Conservation (phyloP, 345 rosid species). For the Syzygium aromaticum region DNA sequence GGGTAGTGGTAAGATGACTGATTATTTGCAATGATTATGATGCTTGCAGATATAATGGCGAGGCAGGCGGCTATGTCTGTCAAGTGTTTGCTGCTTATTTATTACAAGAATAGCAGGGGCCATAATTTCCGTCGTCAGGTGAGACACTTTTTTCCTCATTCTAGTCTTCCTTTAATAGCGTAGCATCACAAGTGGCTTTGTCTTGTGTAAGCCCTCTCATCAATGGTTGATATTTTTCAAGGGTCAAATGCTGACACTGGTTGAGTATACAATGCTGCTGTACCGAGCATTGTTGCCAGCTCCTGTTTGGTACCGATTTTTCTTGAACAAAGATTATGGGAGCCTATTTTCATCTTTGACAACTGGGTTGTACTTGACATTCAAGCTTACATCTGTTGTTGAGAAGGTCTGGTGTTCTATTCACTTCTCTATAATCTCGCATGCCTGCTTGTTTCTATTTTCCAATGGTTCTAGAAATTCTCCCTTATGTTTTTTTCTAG, state of each 20-base stretch:
- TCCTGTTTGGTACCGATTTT: constrained; percentile 90
- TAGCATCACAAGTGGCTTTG: neutral
- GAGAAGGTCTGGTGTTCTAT: constrained; percentile 45
- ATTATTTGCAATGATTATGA: neutral
- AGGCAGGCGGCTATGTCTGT: constrained; percentile 47
- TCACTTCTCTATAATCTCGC: neutral
- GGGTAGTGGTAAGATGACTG: neutral
- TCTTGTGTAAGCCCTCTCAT: neutral
- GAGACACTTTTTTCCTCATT: neutral
- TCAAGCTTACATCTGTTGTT: constrained; percentile 75
- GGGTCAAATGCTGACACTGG: constrained; percentile 80
- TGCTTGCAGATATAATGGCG: constrained; percentile 42
- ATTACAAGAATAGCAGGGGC: constrained; percentile 47
- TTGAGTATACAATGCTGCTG: constrained; percentile 58
- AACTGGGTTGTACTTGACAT: constrained; percentile 76
- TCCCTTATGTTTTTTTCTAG: neutral
- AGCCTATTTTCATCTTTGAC: constrained; percentile 78
- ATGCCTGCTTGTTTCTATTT: neutral
- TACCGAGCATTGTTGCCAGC: constrained; percentile 81
- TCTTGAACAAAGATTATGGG: constrained; percentile 78
- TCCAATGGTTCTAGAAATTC: neutral
- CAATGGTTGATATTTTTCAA: constrained; percentile 12
- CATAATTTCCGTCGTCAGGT: constrained; percentile 52
- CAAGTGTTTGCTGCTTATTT: constrained; percentile 46
- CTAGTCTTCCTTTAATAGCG: neutral